phyloP scores from a whole-genome alignment of 805 yeast genomes.

The Starmerella stigmatis region DNA sequence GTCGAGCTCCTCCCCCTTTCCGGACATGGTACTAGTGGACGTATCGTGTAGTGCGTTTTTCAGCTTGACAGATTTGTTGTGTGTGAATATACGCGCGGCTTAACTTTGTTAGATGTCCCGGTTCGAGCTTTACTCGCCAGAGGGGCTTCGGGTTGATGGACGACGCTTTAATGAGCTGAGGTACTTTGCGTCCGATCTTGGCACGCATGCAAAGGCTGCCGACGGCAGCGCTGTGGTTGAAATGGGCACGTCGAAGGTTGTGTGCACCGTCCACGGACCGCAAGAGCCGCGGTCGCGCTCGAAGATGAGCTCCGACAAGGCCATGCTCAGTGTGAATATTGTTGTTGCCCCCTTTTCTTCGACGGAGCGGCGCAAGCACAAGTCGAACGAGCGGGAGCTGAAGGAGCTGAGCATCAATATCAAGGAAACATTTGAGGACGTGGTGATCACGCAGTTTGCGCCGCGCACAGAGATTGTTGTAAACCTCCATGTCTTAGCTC shows the following conservation, averaged over 20 bases:
- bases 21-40: no score
- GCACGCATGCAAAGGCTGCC: slow-evolving; percentile 70
- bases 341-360: slow-evolving; percentile 75
- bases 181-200: slow-evolving; percentile 64
- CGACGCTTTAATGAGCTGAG: slow-evolving; percentile 91
- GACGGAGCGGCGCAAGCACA: slow-evolving; percentile 58
- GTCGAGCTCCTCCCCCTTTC: no score
- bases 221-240: slow-evolving; percentile 91
- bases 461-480: slow-evolving; percentile 77
- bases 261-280: slow-evolving; percentile 83
- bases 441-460: slow-evolving; percentile 60
- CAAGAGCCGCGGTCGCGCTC: slow-evolving; percentile 61
- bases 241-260: slow-evolving; percentile 82
- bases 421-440: slow-evolving; percentile 36
- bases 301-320: slow-evolving; percentile 37
- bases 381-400: slow-evolving; percentile 45
- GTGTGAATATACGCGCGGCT: no score
- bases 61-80: no score
- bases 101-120: slow-evolving; percentile 18
- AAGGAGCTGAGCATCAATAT: slow-evolving; percentile 31
- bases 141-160: slow-evolving; percentile 84
- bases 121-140: slow-evolving; percentile 80
- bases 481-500: slow-evolving; percentile 64
- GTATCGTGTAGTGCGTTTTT: no score
- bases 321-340: slow-evolving; percentile 52